Base-by-base conservation (phyloP, 306 rosid genomes). In the Hippophae gyantsensis region DNA sequence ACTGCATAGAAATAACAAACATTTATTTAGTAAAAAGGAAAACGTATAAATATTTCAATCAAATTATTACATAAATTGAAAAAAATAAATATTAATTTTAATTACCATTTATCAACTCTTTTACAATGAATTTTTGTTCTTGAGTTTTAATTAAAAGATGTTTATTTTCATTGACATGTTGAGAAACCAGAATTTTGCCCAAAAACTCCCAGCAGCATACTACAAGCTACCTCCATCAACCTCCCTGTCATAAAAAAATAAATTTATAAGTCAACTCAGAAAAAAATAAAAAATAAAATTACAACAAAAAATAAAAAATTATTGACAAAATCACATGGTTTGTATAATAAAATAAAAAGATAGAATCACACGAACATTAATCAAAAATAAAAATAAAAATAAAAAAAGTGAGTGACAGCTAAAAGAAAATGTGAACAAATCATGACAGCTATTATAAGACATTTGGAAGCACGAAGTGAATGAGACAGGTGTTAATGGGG, bases 191-290 rank as follows among this genome's bases (percentile, higher is more conserved):
- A 83, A 10, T 79, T 79, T 54, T 61, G 81, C 69, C 93, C 94
- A 69, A 89, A 56, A 72, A 82, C 76, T 79, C 89, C 97, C 62
- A 90, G 74, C 62, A 90, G 74, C 94, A 87, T 71, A 48, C 76
- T 74, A 72, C 98, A 90, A 0, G 95, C 82, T 48, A 81, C 72
- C 76, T 90, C 89, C 80, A 83, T 69, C 86, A 90, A 74, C 54
- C 77, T 90, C 71, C 97, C 97, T 90, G 90, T 54, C 74, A 76
- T 62, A 65, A 49, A 66, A 62, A 55, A 70, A 63, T 69, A 14
- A 56, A 65, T 38, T 47, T 52, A 10, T 51, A 7, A 57, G 77
- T 69, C 71, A 51, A 70, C 63, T 53, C 13, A 13, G 27, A 48
- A 10, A 40, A 58, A 3, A 18, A 48, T 45, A 40, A 9, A 10